Base-by-base conservation (phyloP, 1,139 yeast species). In the Pichia sp. region DNA sequence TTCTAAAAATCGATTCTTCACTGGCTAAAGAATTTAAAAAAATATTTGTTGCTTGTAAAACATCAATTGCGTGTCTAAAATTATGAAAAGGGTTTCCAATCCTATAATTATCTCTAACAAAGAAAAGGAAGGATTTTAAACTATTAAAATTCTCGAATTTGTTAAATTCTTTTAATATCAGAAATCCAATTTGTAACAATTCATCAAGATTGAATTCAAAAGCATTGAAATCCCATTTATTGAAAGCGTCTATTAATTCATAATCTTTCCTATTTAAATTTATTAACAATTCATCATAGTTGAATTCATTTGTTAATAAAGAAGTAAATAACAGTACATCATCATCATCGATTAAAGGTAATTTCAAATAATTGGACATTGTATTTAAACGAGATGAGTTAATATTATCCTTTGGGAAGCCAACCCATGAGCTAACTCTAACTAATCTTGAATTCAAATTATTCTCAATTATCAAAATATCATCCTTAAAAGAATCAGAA, bases 51-150 rank as follows among this genome's bases (percentile, higher is more conserved):
- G 96, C 96, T 68, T 92, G 98, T 62, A 90, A 69, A 8, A 92
- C 98, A 67, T 92, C 98, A 16, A 88, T 86, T 0, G 96, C 97
- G 67, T 92, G 98, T 57, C 96, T 79, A 63, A 89, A 92, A 68
- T 90, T 90, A 68, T 92, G 98, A 70, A 90, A 92, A 8, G 92
- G 88, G 62, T 90, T 89, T 3, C 88, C 88, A 56, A 79, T 79
- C 60, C 85, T 82, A 64, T 92, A 92, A 41, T 86, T 77, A 59
- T 85, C 85, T 54, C 95, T 76, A 7, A 83, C 75, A 61, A 78
- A 74, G 55, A 79, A 77, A 27, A 85, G 68, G 55, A 86, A 73
- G n/a, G 54, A 52, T 29, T 46, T 40, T 1, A 55, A 38, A 4
- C 35, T 27, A 18, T 54, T 51, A n/a, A 22, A n/a, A 18, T 23